Evolutionary conservation across 148 eudicot species (phyloP), one percentile per base, ranked within the genome.

Genomic region (Amaranthus palmeri): DNA sequence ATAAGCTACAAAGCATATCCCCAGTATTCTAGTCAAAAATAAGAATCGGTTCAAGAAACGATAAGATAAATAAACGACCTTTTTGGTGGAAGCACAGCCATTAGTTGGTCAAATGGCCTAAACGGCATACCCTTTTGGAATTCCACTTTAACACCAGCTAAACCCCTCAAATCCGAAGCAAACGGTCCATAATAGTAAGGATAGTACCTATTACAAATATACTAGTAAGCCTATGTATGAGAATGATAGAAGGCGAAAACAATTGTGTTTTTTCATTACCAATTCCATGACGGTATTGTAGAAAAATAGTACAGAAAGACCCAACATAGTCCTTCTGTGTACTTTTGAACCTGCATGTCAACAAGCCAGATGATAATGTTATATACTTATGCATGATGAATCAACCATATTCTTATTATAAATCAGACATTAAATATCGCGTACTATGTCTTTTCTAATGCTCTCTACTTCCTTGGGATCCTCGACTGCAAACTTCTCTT

Each of bases 271-370:
- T 7, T 53, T 62, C 53, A 71, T 73, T 81, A 91, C 98, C 98
- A 90, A 51, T 88, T 68, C 92, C 96, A 93, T 58, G 98, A 90
- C 63, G 92, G 90, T 78, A 90, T 86, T 4, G 90, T 96, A 78
- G 90, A 89, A 81, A 81, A 93, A 67, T 93, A 93, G 73, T 93
- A 93, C 73, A 86, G 89, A 90, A 93, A 83, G 72, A 93, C 98
- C 98, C 98, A 93, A 74, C 98, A 93, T 52, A 93, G 47, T 56
- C 98, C 96, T 86, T 93, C 98, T 4, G 85, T 81, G 72, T 90
- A 93, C 63, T 80, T 86, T 60, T 70, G 15, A 45, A 88, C 96
- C 98, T 90, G 83, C 69, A 78, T 65, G 17, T 17, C 55, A 45
- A 54, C 41, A 56, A 48, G 13, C 47, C 42, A 43, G 13, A 49